These are phyloP conservation scores for Gracilariopsis chorda DNA, from an alignment of 23 red algal genomes.

Conservation along the genomic window DNA sequence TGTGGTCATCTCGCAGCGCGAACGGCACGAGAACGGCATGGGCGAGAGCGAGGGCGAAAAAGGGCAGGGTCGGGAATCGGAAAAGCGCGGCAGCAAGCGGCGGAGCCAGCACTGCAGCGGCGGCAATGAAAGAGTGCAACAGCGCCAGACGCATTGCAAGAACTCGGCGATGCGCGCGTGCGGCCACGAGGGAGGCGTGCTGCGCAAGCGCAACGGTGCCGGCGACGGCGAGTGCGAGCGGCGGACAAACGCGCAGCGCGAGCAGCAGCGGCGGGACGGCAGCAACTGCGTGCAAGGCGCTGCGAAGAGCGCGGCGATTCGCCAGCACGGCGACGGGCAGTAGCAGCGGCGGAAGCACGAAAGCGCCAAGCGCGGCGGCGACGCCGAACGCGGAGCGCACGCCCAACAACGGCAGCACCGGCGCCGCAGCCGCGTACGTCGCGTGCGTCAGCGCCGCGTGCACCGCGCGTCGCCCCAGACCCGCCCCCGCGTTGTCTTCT, in stretches of 20 bases:
- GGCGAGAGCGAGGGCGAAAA: background rate
- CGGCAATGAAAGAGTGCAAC: background rate
- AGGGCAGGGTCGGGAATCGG: background rate
- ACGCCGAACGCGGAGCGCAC: background rate
- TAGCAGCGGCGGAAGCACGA: background rate
- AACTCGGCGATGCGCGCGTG: background rate
- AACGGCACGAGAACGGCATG: background rate
- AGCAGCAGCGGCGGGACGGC: background rate
- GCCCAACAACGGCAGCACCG: background rate
- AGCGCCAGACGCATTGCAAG: background rate
- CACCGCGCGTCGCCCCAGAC: background rate
- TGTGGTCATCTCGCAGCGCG: background rate
- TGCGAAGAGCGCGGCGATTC: too few species aligned
- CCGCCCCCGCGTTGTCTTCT: background rate
- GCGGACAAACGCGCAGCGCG: background rate
- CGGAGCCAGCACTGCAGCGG: background rate
- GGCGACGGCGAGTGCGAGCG: background rate
- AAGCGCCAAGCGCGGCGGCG: background rate
- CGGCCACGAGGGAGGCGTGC: background rate
- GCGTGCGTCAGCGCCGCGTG: constrained; percentile 2
- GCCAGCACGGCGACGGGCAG: too few species aligned
- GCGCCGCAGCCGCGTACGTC: background rate
- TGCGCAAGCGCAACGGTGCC: background rate
- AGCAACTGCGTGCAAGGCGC: background rate
- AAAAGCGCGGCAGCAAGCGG: background rate